Evolutionary conservation across 768 basidiomycete species (phyloP).

Genomic region (Kwoniella newhampshirensis): DNA sequence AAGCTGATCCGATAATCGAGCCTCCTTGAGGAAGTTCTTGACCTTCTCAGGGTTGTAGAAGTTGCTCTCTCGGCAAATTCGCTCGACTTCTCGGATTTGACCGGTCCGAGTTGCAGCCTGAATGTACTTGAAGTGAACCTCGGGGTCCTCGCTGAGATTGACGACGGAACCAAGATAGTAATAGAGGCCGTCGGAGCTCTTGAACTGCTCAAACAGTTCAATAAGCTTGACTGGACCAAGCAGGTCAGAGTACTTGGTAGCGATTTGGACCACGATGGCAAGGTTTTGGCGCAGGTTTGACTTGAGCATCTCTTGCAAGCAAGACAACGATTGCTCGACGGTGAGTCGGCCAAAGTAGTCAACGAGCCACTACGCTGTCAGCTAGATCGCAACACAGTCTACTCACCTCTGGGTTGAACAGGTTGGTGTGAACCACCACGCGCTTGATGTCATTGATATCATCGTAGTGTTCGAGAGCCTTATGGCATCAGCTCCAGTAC

Average conservation of each 20-base stretch:
- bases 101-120: constrained; percentile 97
- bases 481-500: constrained; percentile 20
- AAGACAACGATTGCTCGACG: constrained; percentile 94
- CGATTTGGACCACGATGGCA: constrained; percentile 92
- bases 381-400: too few relatives aligned
- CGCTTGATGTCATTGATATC: constrained; percentile 99
- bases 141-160: constrained; percentile 91
- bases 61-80: constrained; percentile 96
- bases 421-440: constrained; percentile 85
- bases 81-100: constrained; percentile 97
- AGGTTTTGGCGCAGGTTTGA: constrained; percentile 97
- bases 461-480: constrained; percentile 98
- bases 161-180: constrained; percentile 98
- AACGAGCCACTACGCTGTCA: constrained; percentile 75
- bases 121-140: constrained; percentile 99
- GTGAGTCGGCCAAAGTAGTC: constrained; percentile 95
- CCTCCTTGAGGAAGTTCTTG: constrained; percentile 99
- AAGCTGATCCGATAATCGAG: constrained; percentile 91
- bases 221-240: constrained; percentile 95
- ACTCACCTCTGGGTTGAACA: constrained; percentile 77
- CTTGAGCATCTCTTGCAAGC: constrained; percentile 93
- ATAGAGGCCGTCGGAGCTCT: constrained; percentile 96
- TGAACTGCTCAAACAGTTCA: constrained; percentile 97
- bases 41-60: constrained; percentile 98
- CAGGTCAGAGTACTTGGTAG: constrained; percentile 97